phyloP scores from a whole-genome alignment of 192 early-diverging fungal genomes.

The Backusella psychrophila region DNA sequence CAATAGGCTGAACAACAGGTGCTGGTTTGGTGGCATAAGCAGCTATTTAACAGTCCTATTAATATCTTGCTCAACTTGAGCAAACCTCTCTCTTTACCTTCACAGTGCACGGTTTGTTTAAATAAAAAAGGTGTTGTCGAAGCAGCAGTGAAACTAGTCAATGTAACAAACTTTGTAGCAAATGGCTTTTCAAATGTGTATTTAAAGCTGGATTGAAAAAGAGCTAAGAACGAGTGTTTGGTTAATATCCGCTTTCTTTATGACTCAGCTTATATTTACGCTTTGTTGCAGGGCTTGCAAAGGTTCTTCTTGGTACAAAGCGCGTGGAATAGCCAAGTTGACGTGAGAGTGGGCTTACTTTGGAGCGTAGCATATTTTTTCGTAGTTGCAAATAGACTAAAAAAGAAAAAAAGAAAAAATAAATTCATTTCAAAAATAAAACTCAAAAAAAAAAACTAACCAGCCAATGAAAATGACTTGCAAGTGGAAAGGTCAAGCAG shows the following conservation, averaged over 20 bases:
- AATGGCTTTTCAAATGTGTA: not conserved
- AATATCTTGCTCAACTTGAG: not conserved
- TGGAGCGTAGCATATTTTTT: not conserved
- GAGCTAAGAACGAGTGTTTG: not conserved
- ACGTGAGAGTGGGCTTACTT: not conserved
- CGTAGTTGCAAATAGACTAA: not conserved
- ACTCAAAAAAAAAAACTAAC: too few relatives aligned
- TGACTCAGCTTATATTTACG: not conserved
- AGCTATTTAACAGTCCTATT: not conserved
- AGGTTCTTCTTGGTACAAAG: not conserved
- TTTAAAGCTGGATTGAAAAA: not conserved
- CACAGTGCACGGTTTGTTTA: conserved; percentile 14
- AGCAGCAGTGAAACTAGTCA: not conserved
- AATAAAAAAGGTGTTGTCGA: not conserved
- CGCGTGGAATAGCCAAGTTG: not conserved
- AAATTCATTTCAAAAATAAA: not conserved
- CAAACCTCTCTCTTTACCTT: not conserved
- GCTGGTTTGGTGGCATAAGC: not conserved
- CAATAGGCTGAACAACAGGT: not conserved
- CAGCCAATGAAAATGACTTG: too few relatives aligned
- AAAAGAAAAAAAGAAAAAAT: not conserved
- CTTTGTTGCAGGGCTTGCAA: not conserved
- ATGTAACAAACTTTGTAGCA: not conserved
- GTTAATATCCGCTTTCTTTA: not conserved
- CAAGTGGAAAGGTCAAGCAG: too few relatives aligned